Conservation (phyloP, 23 red algal genomes). For the Chondrus crispus region DNA sequence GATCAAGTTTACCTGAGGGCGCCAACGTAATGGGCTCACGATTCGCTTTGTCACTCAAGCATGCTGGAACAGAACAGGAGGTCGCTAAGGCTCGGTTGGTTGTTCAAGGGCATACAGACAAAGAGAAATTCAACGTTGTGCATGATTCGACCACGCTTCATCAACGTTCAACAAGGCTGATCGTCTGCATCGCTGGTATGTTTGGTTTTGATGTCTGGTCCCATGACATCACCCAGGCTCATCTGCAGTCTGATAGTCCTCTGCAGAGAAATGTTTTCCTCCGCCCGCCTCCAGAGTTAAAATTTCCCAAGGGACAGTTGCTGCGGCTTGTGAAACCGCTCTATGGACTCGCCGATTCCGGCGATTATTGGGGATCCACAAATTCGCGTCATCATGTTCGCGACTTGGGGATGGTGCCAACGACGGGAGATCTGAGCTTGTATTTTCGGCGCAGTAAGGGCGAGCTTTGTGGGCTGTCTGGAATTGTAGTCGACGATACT, state of each 20-base stretch:
- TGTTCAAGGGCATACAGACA: conserved; percentile 14
- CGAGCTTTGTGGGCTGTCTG: conserved; percentile 12
- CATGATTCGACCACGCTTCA: neutral
- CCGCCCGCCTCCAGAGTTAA: neutral
- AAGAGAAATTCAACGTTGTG: neutral
- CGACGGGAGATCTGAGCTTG: neutral
- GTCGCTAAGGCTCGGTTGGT: neutral
- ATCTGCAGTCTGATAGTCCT: neutral
- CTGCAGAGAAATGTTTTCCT: neutral
- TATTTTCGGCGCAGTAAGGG: neutral
- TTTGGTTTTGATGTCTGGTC: neutral
- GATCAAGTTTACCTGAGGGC: neutral
- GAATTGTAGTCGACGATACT: conserved; percentile 32
- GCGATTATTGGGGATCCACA: conserved; percentile 24
- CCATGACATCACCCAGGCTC: conserved; percentile 4
- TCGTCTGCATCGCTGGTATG: neutral
- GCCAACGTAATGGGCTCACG: neutral
- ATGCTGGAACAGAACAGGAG: neutral
- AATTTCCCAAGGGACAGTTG: neutral
- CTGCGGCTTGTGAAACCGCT: neutral
- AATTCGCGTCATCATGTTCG: neutral
- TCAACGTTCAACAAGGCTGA: neutral
- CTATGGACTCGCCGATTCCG: conserved; percentile 26
- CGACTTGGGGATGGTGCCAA: conserved; percentile 15
- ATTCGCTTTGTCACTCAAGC: conserved; percentile 10